Conservation (phyloP, 345 rosid genomes). For the Physaria fendleri region DNA sequence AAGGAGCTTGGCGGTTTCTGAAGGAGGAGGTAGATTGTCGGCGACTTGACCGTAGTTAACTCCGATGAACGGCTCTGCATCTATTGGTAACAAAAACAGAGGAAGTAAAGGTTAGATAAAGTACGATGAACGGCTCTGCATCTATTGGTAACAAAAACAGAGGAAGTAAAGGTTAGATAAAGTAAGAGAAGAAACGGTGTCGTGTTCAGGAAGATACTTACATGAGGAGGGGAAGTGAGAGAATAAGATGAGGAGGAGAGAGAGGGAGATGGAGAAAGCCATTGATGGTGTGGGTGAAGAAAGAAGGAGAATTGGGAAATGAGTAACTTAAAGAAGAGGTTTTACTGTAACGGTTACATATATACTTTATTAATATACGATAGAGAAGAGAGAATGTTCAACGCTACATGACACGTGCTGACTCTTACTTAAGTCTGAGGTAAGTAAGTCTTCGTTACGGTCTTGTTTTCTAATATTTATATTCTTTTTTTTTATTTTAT, state of each 20-base stretch:
- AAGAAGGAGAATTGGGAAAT: background rate
- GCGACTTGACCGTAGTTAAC: conserved; percentile 89
- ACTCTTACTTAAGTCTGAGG: background rate
- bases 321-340: background rate
- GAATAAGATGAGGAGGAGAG: conserved; percentile 33
- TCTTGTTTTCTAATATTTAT: no score
- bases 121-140: conserved; percentile 64
- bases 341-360: conserved; percentile 19
- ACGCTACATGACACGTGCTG: conserved; percentile 21
- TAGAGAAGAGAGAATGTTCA: background rate
- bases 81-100: conserved; percentile 30
- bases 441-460: background rate
- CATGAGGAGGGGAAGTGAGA: conserved; percentile 33
- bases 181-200: conserved; percentile 28
- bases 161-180: background rate
- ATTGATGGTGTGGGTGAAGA: conserved; percentile 16
- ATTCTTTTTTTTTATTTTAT: background rate
- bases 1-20: conserved; percentile 75
- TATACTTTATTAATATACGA: background rate
- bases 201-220: conserved; percentile 29
- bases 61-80: conserved; percentile 66
- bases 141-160: conserved; percentile 29
- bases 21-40: conserved; percentile 85
- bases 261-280: conserved; percentile 27
- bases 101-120: background rate